A percentile compares a stretch with the other conserved stretches of the same genome.
phyloP scores from a whole-genome alignment of 371 early-diverging fungal genomes.

The Basidiobolus meristosporus region DNA sequence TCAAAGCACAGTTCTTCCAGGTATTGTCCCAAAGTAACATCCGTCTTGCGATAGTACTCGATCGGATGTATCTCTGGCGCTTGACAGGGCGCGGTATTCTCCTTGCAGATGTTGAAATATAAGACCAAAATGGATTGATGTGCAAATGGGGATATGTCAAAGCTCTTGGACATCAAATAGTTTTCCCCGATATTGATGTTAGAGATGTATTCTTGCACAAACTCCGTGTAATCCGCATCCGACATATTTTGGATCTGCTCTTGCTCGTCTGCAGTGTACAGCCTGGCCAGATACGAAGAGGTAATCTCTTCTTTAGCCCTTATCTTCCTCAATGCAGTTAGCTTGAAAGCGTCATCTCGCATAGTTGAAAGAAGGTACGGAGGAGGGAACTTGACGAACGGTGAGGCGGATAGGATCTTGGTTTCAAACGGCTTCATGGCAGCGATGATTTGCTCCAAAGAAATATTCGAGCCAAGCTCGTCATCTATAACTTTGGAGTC shows the following conservation, averaged over 20 bases:
- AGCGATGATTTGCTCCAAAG: slow-evolving; percentile 3
- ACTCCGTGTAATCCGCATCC: too few species aligned
- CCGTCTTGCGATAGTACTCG: slow-evolving; percentile 61
- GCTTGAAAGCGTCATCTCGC: slow-evolving; percentile 6
- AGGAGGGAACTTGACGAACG: slow-evolving; percentile 54
- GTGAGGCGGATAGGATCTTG: slow-evolving; percentile 61
- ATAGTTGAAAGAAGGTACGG: slow-evolving; percentile 43
- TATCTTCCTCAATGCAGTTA: slow-evolving; percentile 6
- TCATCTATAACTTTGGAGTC: slow-evolving; percentile 2
- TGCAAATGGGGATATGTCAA: slow-evolving; percentile 31
- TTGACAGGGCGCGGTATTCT: slow-evolving; percentile 44
- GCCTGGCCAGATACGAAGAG: too few species aligned
- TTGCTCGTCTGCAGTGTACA: too few species aligned
- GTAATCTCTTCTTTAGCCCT: slow-evolving; percentile 5
- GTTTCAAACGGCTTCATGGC: slow-evolving; percentile 25
- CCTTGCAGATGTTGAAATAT: slow-evolving; percentile 44
- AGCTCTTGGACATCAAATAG: too few species aligned
- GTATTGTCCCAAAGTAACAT: slow-evolving; percentile 74
- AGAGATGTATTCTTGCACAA: too few species aligned
- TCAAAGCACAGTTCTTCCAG: slow-evolving; percentile 63
- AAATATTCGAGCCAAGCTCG: not conserved
- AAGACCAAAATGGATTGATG: slow-evolving; percentile 51
- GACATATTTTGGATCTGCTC: too few species aligned
- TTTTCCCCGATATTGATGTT: too few species aligned
- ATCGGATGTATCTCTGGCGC: slow-evolving; percentile 51